Conservation (phyloP, 1,284 basidiomycete species). For the Stygiomarasmius scandens region DNA sequence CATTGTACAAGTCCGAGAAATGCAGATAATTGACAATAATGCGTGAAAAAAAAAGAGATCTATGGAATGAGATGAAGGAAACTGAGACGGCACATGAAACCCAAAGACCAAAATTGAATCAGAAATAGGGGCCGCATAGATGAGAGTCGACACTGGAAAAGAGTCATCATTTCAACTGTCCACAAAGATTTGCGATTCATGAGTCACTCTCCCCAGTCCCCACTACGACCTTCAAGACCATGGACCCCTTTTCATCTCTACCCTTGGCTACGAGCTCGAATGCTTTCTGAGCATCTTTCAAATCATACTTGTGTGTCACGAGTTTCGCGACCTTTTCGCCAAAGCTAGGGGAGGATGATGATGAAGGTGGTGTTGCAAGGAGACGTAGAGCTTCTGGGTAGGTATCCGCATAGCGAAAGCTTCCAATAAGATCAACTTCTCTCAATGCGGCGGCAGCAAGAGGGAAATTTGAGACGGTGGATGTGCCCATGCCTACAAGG, state of each 20-base stretch:
- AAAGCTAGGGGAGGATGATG: neutral
- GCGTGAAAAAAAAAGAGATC: too few relatives aligned
- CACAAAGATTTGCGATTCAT: neutral
- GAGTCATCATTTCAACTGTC: too few relatives aligned
- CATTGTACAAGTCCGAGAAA: too few relatives aligned
- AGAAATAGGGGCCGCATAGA: too few relatives aligned
- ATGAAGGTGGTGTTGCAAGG: constrained; percentile 66
- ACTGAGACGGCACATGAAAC: too few relatives aligned
- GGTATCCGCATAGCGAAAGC: constrained; percentile 88
- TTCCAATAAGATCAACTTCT: constrained; percentile 93
- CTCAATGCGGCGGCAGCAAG: constrained; percentile 81
- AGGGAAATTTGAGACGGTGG: constrained; percentile 76
- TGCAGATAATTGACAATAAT: too few relatives aligned
- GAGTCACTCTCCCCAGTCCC: constrained; percentile 20
- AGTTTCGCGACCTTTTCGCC: constrained; percentile 47
- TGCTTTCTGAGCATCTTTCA: constrained; percentile 69
- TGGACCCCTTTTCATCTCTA: constrained; percentile 72
- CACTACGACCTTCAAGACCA: constrained; percentile 89
- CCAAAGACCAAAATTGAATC: too few relatives aligned
- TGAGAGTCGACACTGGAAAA: too few relatives aligned
- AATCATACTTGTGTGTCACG: constrained; percentile 78
- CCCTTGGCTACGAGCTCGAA: constrained; percentile 82
- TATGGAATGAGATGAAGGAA: too few relatives aligned
- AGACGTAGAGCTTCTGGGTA: constrained; percentile 83
- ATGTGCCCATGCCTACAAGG: constrained; percentile 94